Percentiles rank a stretch among this genome's conserved stretches.
Evolutionary conservation across 176 grass and related monocot genomes (phyloP).

Genomic region (Rhynchospora tenuis): DNA sequence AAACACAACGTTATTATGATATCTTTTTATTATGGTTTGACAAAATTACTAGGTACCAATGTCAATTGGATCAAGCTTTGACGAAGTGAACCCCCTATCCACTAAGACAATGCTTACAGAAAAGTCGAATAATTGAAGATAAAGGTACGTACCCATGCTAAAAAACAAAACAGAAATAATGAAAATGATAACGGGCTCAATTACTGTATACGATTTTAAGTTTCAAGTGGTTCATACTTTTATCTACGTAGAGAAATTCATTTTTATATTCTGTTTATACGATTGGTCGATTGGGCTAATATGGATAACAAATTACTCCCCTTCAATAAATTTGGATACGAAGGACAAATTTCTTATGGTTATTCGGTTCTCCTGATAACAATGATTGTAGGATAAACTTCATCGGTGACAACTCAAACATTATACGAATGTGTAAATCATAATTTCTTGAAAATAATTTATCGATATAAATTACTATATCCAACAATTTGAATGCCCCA

Average conservation of each 20-base stretch:
- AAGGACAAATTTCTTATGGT: background rate
- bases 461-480: no score
- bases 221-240: background rate
- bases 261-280: background rate
- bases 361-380: no score
- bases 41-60: background rate
- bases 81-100: background rate
- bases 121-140: background rate
- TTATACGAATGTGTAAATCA: no score
- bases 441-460: no score
- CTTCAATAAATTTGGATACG: background rate
- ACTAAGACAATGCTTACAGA: background rate
- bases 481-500: no score
- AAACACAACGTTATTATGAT: no score
- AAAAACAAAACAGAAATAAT: background rate
- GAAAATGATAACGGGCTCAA: background rate
- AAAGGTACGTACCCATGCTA: background rate
- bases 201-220: background rate
- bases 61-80: background rate
- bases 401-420: no score
- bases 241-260: background rate
- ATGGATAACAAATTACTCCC: background rate
- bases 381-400: no score
- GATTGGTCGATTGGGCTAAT: background rate
- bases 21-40: background rate